Base-by-base conservation (phyloP, 192 early-diverging fungal genomes). In the Podila clonocystis region DNA sequence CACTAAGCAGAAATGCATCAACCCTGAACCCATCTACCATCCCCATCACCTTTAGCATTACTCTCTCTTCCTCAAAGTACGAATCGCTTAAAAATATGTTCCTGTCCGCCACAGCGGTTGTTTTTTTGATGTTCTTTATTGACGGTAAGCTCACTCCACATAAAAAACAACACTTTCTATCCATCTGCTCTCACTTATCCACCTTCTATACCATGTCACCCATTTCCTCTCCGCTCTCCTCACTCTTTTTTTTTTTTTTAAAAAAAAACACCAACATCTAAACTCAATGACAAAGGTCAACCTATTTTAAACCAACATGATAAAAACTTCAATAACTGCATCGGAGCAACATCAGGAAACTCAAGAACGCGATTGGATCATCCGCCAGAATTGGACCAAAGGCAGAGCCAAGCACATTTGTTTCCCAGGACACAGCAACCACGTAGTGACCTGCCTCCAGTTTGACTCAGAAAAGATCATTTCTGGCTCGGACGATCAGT, bases 401-500 rank as follows among this genome's bases (percentile, higher is more conserved):
- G 94, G 94, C 28, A 73, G 85, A 22, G 91, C 89, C 79, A 89
- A 90, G 74, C 91, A 94, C 38, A 91, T 92, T 26, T 91, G 89
- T 38, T 97, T 99, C 73, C 86, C 87, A 24, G 95, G 96, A 26
- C 94, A 97, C 72, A 90, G 87, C 28, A 88, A 89, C 48, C 87
- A 91, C 69, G 96, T 98, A 0, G 97, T 98, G 8, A 99, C 98
- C 15, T 98, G 97, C 68, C 83, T 99, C 38, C 97, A 98, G 77
- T 97, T 98, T 86, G 97, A 98, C 74, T 89, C 89, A n/a, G 93
- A 97, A 52, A 96, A 98, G 83, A 96, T 99, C 29, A 91, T 99
- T 20, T 94, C 94, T 12, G 97, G 97, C 8, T 91, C 95, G 15
- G 97, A 98, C 83, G 96, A 97, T 55, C 91, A 94, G 62, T 91